Evolutionary conservation across 129 eudicot species (phyloP).

Genomic region (Escallonia herrerae): DNA sequence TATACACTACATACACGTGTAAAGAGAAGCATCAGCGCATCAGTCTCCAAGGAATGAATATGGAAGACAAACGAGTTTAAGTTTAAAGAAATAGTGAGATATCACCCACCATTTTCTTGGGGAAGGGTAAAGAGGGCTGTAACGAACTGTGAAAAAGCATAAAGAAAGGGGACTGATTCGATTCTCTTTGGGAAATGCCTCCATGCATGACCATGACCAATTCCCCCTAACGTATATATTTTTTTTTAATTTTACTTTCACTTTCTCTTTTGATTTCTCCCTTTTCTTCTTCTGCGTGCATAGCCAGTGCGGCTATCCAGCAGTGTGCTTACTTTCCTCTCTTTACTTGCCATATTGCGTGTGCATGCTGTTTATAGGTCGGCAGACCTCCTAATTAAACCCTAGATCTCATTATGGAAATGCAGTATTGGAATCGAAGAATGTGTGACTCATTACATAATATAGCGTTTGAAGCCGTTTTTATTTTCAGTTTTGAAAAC

Average conservation of each 20-base stretch:
- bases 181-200: constrained; percentile 47
- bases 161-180: constrained; percentile 39
- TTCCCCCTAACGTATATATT: constrained; percentile 12
- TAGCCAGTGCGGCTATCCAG: no score
- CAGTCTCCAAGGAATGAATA: constrained; percentile 13
- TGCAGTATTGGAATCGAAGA: no score
- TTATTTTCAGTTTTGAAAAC: no score
- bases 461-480: no score
- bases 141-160: constrained; percentile 47
- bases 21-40: constrained; percentile 16
- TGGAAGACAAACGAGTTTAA: background rate
- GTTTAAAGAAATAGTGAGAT: background rate
- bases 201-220: constrained; percentile 37
- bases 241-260: constrained; percentile 1
- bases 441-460: no score
- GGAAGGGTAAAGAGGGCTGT: constrained; percentile 56
- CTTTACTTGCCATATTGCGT: no score
- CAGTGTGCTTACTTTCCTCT: no score
- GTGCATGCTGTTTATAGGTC: no score
- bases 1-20: background rate
- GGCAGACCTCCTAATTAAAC: no score
- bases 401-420: no score
- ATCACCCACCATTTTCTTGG: constrained; percentile 39
- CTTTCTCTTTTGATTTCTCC: background rate
- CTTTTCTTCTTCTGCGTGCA: background rate